A percentile compares a stretch with the other conserved stretches of the same genome.
Conservation (phyloP, 352 stramenopile genomes). For the Phytophthora hybrid region DNA sequence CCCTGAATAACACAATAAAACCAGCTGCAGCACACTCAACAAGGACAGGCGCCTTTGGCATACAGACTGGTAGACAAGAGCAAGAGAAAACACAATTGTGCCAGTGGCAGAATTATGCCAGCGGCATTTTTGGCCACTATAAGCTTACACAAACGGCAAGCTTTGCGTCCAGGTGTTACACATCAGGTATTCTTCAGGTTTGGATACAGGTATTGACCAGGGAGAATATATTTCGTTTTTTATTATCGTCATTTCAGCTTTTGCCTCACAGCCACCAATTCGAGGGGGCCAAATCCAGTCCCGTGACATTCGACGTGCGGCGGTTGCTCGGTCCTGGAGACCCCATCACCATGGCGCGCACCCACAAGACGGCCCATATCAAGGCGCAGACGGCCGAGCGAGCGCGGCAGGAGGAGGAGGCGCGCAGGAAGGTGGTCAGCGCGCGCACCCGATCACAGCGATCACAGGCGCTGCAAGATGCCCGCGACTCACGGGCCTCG, state of each 20-base stretch:
- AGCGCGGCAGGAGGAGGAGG: not conserved
- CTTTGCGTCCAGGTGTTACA: not conserved
- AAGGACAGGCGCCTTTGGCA: too few relatives aligned
- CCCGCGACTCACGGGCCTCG: not conserved
- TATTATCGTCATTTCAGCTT: not conserved
- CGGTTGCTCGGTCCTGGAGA: not conserved
- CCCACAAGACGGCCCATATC: not conserved
- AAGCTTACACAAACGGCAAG: too few relatives aligned
- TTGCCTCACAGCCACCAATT: slow-evolving; percentile 1
- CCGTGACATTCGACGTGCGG: not conserved
- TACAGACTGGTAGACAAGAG: too few relatives aligned
- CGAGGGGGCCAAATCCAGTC: not conserved
- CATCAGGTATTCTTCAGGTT: not conserved
- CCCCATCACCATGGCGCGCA: slow-evolving; percentile 1
- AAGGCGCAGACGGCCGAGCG: slow-evolving; percentile 1
- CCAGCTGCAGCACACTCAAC: too few relatives aligned
- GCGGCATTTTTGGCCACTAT: too few relatives aligned
- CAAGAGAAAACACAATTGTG: too few relatives aligned
- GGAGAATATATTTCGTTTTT: not conserved
- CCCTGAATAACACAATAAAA: too few relatives aligned
- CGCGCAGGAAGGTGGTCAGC: not conserved
- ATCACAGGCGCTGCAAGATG: slow-evolving; percentile 1
- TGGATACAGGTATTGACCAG: not conserved
- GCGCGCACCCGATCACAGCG: not conserved
- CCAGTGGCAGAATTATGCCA: too few relatives aligned